Conservation (phyloP, 1,139 yeast species). For the Yamadazyma conglobata region DNA sequence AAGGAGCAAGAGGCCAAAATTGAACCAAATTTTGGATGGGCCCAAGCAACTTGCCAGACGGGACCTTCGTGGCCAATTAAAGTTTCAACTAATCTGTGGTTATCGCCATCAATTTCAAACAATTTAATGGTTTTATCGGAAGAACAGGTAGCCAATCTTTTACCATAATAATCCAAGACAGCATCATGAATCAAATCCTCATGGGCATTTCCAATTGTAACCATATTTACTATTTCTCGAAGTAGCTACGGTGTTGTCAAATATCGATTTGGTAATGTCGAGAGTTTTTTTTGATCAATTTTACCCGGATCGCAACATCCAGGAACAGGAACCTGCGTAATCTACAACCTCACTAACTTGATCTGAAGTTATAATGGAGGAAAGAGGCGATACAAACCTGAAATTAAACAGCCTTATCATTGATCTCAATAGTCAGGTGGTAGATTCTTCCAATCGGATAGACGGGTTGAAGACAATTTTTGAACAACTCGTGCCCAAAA, state of each 20-base stretch:
- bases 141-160: conserved; percentile 90
- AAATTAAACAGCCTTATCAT: conserved; percentile 9
- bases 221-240: conserved; percentile 34
- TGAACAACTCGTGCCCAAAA: conserved; percentile 20
- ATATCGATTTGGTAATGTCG: background rate
- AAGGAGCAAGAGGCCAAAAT: conserved; percentile 92
- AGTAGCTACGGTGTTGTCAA: conserved; percentile 2
- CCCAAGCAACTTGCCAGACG: conserved; percentile 99
- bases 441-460: conserved; percentile 7
- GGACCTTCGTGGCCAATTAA: conserved; percentile 93
- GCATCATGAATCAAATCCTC: conserved; percentile 96
- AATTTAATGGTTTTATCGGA: conserved; percentile 92
- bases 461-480: conserved; percentile 21
- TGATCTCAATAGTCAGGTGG: conserved; percentile 6
- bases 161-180: conserved; percentile 92
- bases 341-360: too few species aligned
- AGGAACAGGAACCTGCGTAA: background rate
- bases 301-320: conserved; percentile 3
- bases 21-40: conserved; percentile 96
- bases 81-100: conserved; percentile 75
- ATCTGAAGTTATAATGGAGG: conserved; percentile 10
- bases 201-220: conserved; percentile 76
- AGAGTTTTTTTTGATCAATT: background rate
- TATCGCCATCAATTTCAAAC: conserved; percentile 81
- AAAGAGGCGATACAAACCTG: conserved; percentile 11